Conservation (phyloP, 495 filamentous ascomycete genomes). For the Annulohypoxylon stygium region DNA sequence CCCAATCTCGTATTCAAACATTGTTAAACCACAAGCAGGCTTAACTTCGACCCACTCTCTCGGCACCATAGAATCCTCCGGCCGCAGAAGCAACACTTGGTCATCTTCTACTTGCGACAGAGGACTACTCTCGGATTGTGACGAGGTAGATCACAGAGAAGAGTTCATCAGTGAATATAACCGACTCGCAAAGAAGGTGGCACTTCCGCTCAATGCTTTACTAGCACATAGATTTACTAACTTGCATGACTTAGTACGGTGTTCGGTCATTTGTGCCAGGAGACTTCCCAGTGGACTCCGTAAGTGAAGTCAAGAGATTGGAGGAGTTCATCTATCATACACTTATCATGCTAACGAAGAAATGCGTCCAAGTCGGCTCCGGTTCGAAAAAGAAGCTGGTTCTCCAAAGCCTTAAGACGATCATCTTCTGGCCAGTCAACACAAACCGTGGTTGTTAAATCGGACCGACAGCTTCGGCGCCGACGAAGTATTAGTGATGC, state of each 20-base stretch:
- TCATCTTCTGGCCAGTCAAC: constrained; percentile 38
- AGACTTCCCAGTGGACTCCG: constrained; percentile 30
- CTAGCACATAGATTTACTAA: not conserved
- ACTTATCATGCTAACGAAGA: constrained; percentile 4
- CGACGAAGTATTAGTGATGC: constrained; percentile 66
- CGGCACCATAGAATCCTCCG: constrained; percentile 18
- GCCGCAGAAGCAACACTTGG: constrained; percentile 59
- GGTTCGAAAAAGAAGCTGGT: constrained; percentile 44
- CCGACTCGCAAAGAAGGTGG: constrained; percentile 64
- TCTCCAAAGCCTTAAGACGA: constrained; percentile 45
- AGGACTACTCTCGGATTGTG: constrained; percentile 52
- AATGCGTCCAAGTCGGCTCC: constrained; percentile 14
- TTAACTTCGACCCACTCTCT: constrained; percentile 23
- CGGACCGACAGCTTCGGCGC: constrained; percentile 46
- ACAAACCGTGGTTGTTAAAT: constrained; percentile 27
- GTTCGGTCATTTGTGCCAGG: constrained; percentile 53
- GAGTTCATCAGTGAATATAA: constrained; percentile 68
- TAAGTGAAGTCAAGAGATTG: constrained; percentile 22
- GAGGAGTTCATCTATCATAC: constrained; percentile 6
- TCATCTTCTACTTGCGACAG: constrained; percentile 58
- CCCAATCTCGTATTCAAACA: constrained; percentile 39
- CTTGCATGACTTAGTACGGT: constrained; percentile 53
- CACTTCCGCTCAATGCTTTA: not conserved
- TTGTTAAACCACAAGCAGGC: constrained; percentile 38
- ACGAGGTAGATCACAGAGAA: constrained; percentile 57